Evolutionary conservation across 495 filamentous ascomycete species (phyloP), one percentile per base, ranked within the genome.

Genomic region (Penicillium parvum): DNA sequence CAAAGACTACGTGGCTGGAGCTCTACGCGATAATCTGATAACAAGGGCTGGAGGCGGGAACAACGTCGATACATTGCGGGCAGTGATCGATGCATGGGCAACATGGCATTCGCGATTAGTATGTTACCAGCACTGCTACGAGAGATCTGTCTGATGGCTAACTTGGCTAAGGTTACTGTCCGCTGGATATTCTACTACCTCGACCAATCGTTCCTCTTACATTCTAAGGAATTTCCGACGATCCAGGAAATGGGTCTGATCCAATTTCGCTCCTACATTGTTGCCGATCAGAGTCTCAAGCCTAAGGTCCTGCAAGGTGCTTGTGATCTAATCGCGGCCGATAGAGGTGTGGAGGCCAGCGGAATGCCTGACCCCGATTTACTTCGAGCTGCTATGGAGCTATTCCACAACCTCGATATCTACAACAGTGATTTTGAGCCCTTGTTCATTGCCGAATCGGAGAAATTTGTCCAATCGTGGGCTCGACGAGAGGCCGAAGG

Each of bases 151-250:
- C 14, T n/a, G 8, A 16, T 19, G 12, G 34, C 39, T 57, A 25
- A 61, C 47, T n/a, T 44, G 32, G 19, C 21, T 28, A 36, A 88
- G 86, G 75, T 78, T 27, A 82, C 77, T 14, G 73, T 98, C 37
- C 77, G 88, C 41, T 88, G 81, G 45, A 83, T 96, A 21, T 97
- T 95, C 69, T 90, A 85, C 56, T 96, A 90, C 49, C 73, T 98
- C 40, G 91, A 98, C 55, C 81, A 92, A 44, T 86, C 88, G 4
- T 96, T 86, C 58, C 76, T 98, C 15, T 69, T 96, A 1, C 79
- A 82, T 22, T 77, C 76, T 26, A 81, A 75, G 43, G 67, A 71
- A 23, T 54, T 61, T 14, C 66, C 72, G 1, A 50, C 75, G 53
- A 71, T 94, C 69, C 68, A 74, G 57, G 65, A 76, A 58, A 74